Percentiles rank a stretch among this genome's conserved stretches.
These are phyloP conservation scores for Diplogelasinospora grovesii DNA, from an alignment of 495 filamentous ascomycete species.

Conservation along the genomic window DNA sequence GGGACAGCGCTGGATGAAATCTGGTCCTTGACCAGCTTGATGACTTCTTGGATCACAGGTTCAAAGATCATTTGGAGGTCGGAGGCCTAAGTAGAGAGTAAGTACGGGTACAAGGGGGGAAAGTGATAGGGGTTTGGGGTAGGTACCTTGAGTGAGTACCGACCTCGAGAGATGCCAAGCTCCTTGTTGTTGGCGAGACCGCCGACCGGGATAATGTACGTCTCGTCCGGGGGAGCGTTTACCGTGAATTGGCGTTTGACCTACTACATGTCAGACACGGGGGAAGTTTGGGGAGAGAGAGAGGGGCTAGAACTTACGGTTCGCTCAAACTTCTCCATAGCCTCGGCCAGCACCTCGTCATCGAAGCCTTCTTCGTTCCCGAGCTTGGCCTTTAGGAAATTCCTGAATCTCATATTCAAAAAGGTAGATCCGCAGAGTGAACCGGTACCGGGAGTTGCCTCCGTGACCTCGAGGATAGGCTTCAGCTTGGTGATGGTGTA, in stretches of 20 bases:
- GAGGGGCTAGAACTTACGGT: slow-evolving; percentile 9
- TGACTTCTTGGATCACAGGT: slow-evolving; percentile 50
- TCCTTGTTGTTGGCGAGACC: slow-evolving; percentile 22
- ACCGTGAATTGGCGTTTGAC: slow-evolving; percentile 28
- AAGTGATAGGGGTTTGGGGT: neutral
- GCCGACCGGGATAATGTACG: slow-evolving; percentile 27
- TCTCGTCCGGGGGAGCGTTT: slow-evolving; percentile 16
- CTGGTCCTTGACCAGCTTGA: slow-evolving; percentile 54
- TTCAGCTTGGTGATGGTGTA: slow-evolving; percentile 46
- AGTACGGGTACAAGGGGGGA: slow-evolving; percentile 17
- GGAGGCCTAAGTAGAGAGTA: slow-evolving; percentile 7
- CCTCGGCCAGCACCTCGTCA: slow-evolving; percentile 29
- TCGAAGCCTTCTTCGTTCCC: slow-evolving; percentile 27
- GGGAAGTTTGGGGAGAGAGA: neutral
- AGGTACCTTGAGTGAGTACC: slow-evolving; percentile 21
- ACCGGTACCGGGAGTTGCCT: slow-evolving; percentile 45
- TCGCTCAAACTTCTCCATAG: slow-evolving; percentile 33
- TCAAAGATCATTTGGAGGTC: slow-evolving; percentile 50
- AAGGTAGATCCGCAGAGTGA: slow-evolving; percentile 51
- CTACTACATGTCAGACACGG: neutral
- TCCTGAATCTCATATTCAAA: slow-evolving; percentile 44
- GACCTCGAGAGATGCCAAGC: slow-evolving; percentile 22
- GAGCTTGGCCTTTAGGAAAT: slow-evolving; percentile 35
- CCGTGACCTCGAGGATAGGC: slow-evolving; percentile 41
- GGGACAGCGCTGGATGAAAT: slow-evolving; percentile 37